Evolutionary conservation across 495 filamentous ascomycete species (phyloP), one percentile per base, ranked within the genome.

Genomic region (Penicillium nucicola): DNA sequence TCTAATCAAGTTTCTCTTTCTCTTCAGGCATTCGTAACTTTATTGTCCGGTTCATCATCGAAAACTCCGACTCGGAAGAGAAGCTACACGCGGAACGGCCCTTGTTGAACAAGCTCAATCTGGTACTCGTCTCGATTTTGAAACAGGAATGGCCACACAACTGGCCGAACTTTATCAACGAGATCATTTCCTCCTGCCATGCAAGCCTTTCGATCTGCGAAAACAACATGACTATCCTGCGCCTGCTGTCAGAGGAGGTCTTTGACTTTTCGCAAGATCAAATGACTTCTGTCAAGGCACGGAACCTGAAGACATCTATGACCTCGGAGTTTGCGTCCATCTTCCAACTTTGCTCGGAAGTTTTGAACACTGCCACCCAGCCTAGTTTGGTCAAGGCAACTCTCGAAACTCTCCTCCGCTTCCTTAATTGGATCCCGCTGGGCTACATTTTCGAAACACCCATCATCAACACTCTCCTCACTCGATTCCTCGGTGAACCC

Each of bases 61-160:
- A 96, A 62, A 88, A 81, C 61, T 97, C 95, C 22, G 81, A 77
- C 61, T 87, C 87, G 28, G 92, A 97, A 66, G 92, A 96, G 62
- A 87, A 83, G 52, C 78, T 96, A 32, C 84, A 84, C 56, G 74
- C 76, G 45, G 84, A 99, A 63, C 83, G 87, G 51, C 88, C 90
- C 34, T 86, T 99, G 23, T 69, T 99, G 60, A 97, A 97, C 77
- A 97, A 99, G 75, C 81, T 99, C 38, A 97, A 99, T 56, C 82
- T 99, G 44, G 92, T 97, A 18, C 85, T 99, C 45, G 89, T 99
- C 55, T 95, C 90, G 31, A 93, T 99, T 48, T 73, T 99, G 60
- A 99, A 99, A 77, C 93, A 99, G 71, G 93, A 99, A 69, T 99
- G 93, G 93, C 93, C 93, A n/a, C 92, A 97, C 67, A 93, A 97